Base-by-base conservation (phyloP, 169 alveolate species). In the Cryptosporidium parvum region DNA sequence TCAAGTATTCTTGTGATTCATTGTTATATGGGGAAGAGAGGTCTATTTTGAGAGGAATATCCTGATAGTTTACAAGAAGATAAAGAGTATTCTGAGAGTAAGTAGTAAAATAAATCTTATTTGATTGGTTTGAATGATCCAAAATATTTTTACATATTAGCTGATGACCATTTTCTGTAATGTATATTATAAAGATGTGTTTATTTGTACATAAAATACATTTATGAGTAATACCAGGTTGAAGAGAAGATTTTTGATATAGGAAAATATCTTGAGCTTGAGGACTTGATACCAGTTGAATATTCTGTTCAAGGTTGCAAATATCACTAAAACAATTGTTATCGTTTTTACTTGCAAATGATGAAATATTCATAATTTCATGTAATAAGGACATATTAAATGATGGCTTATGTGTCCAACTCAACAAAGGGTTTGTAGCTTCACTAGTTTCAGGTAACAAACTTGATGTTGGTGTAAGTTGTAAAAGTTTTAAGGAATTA, bases 31-130 rank as follows among this genome's bases (percentile, higher is more conserved):
- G 56, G 37, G 69, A 45, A 29, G 45, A 48, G 8, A 80, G 53
- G 16, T 80, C 89, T 61, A 80, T 80, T 26, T 29, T 59, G 9
- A 80, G 75, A 8, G 89, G 89, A 18, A 80, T n/a, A 18, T 59
- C 80, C 35, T 80, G 89, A 18, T 80, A 62, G 26, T 59, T 80
- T 21, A 65, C 75, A 18, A 80, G 75, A n/a, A 80, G 62, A 18
- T 80, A 80, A 29, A 80, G 53, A 18, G 39, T 23, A 26, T 80
- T 80, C n/a, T 65, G 56, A 0, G 33, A 62, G 23, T 80, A 80
- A 1, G 89, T 80, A 5, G 75, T 35, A 42, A 62, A 65, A 53
- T 80, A 80, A 23, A 80, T 62, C 31, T 80, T 80, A 69, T 80
- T 39, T 35, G 52, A 37, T 37, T 62, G 86, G 37, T 21, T 65